Evolutionary conservation across 192 early-diverging fungal species (phyloP), one percentile per base, ranked within the genome.

Genomic region (Coemansia sp.): DNA sequence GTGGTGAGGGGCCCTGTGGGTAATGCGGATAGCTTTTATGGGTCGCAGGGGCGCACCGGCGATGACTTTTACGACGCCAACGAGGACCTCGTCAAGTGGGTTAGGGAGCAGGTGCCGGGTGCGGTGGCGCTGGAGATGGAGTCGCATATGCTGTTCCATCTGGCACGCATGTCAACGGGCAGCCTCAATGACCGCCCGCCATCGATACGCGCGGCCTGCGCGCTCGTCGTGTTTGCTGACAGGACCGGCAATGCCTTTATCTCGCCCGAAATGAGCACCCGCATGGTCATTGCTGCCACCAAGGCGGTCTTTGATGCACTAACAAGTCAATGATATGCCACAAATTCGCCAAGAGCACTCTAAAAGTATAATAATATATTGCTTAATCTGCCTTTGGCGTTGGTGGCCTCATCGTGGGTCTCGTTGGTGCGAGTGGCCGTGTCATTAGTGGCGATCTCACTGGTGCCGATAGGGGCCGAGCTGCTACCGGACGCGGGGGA

Each of bases 1-100:
- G 85, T 91, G 45, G 69, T 76, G 36, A 38, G 62, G 0, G 93
- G 95, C 0, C 38, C 89, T 37, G 90, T 93, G 59, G 91, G 88
- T 3, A 90, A 87, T 18, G 90, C 89, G 1, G 91, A 93, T 63
- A 90, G 89, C 6, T 97, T 97, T 77, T 97, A 97, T 66, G 88
- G 86, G 0, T 88, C 91, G 3, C 93, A 94, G 77, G 95, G 91
- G 0, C 85, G 95, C 5, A 62, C 67, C 2, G 90, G 92, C 48
- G 64, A 73, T 9, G 82, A 82, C 24, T 95, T 95, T 75, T 79
- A 84, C 67, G 95, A 97, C 64, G 83, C 82, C 24, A 97, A 97
- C 78, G 66, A 86, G 5, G 43, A 73, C 0, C 71, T 97, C 16
- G 63, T 97, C 11, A 59, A 62, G 0, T 51, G 76, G 21, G 62